phyloP scores from a whole-genome alignment of 371 early-diverging fungal species.

The Rhizopus delemar region DNA sequence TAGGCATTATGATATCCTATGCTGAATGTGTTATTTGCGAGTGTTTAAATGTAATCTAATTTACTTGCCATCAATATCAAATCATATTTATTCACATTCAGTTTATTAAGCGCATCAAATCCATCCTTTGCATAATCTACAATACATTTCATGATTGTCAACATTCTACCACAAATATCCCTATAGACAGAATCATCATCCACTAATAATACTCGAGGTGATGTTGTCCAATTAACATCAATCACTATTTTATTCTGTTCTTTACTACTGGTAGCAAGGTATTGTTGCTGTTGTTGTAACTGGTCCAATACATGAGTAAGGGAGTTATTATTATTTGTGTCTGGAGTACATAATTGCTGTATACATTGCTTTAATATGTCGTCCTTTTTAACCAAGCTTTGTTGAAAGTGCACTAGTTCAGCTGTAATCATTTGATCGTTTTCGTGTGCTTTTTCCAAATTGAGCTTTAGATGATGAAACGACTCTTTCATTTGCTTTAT shows the following conservation, averaged over 20 bases:
- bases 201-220: conserved; percentile 73
- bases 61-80: conserved; percentile 73
- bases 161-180: conserved; percentile 59
- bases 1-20: conserved; percentile 78
- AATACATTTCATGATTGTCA: conserved; percentile 70
- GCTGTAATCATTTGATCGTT: conserved; percentile 59
- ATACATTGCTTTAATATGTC: conserved; percentile 63
- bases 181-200: conserved; percentile 78
- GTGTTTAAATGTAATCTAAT: neutral
- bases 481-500: conserved; percentile 44
- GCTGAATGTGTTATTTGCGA: neutral
- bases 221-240: conserved; percentile 56
- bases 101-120: conserved; percentile 66
- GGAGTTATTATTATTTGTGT: neutral
- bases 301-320: conserved; percentile 1
- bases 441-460: conserved; percentile 48
- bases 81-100: conserved; percentile 69
- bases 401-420: conserved; percentile 61
- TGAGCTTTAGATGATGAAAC: conserved; percentile 33
- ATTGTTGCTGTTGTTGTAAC: conserved; percentile 6
- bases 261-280: conserved; percentile 1
- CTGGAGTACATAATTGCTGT: conserved; percentile 21
- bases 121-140: conserved; percentile 79
- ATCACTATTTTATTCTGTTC: conserved; percentile 25
- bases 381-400: conserved; percentile 66